Evolutionary conservation across 2,329 filamentous ascomycete species (phyloP), one percentile per base, ranked within the genome.

Genomic region (Ascochyta pisi): DNA sequence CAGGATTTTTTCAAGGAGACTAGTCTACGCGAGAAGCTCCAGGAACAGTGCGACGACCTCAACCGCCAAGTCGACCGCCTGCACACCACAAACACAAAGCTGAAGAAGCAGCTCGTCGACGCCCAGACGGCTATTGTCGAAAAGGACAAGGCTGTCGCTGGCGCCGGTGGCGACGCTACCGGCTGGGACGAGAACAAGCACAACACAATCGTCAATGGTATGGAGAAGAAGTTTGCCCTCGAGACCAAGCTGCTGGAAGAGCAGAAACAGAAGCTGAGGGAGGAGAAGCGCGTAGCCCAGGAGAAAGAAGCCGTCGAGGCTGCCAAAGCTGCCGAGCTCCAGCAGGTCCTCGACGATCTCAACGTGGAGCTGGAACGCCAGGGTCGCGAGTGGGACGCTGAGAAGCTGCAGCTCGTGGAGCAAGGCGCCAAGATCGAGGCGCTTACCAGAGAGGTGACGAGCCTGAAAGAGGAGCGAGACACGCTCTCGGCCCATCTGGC

Each of bases 1-100:
- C 72, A 74, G 24, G 72, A 76, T 58, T 76, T 76, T 58, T 72
- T 76, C 66, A 74, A 73, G 57, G 73, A 76, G 61, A 76, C 73
- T 2, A 74, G 60, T 29, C 41, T 69, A n/a, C 68, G 73, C 47
- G 73, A 76, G 46, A 60, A 70, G 60, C 64, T 76, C 42, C 72
- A 75, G 55, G 70, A 75, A 54, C 63, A 73, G 50, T 67, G 67
- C 60, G 65, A 74, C 46, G 70, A 74, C 48, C 66, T 75, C 45
- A 66, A 38, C 37, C 62, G 62, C 7, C 69, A 75, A 49, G 64
- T 74, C 7, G 69, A 73, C 27, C 70, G 68, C 4, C 61, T 75
- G 26, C 68, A 71, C 12, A 45, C 62, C 3, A 73, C 74, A 42
- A 69, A 66, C 48, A 61, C 59, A 3, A 73, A 65, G 57, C 62